Evolutionary conservation across 2,329 filamentous ascomycete species (phyloP), one percentile per base, ranked within the genome.

Genomic region (Colletotrichum paranaense): DNA sequence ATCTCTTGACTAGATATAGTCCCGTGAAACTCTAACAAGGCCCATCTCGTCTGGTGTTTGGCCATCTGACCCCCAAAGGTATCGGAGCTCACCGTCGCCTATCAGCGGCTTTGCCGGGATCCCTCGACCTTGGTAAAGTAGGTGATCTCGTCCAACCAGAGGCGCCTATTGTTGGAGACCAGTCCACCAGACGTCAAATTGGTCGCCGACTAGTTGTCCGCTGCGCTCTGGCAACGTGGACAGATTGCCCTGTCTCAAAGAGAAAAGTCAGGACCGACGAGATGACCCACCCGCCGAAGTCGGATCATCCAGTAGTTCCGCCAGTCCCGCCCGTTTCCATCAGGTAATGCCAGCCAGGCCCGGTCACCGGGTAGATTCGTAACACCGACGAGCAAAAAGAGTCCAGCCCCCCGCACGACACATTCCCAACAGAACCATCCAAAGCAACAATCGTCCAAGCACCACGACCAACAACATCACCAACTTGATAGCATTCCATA

Each of bases 281-380:
- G 49, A 58, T 28, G 67, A 72, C 72, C 72, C 72, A 74, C 72
- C 24, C 53, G 49, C 72, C 68, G 72, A 74, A 53, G 56, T 75
- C 72, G 74, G 72, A 75, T 69, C 66, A 68, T 69, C 73, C 63
- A 64, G 63, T 73, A 55, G 49, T 57, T 75, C 74, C 74, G 74
- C 53, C n/a, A 73, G 46, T 38, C n/a, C 67, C 67, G 56, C 67
- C 49, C 60, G 56, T 73, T 70, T 62, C 49, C 67, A 62, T 66
- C 46, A 71, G 62, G 67, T 66, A 73, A 62, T 53, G 19, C 35
- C 26, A 62, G 71, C 56, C 56, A 57, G 56, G n/a, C 60, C 71
- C 42, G 46, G 49, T 73, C 67, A 71, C 71, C 62, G 55, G 60
- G n/a, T 30, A 65, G 28, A 69, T 32, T 66, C 56, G 67, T 62